Conservation (phyloP, 306 rosid genomes). For the Gillenia trifoliata region DNA sequence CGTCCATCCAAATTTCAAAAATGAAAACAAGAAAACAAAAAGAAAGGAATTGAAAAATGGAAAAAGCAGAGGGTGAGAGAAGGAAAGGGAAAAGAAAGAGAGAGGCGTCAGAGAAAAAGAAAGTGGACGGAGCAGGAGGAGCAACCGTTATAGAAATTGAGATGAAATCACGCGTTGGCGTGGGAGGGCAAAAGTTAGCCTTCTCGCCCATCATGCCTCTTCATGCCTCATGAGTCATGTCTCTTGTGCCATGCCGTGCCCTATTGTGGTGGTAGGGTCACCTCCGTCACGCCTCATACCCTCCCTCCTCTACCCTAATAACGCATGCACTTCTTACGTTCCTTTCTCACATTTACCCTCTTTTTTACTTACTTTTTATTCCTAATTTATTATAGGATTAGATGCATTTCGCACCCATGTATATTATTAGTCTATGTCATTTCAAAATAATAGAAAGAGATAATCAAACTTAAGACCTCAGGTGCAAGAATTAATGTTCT, state of each 20-base stretch:
- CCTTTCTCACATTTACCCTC: neutral
- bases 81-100: neutral
- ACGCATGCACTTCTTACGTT: constrained; percentile 19
- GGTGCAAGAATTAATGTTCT: too few relatives aligned
- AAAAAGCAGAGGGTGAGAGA: neutral
- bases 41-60: neutral
- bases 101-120: constrained; percentile 23
- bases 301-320: neutral
- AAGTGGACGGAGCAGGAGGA: neutral
- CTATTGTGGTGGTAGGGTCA: constrained; percentile 36
- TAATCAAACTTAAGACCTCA: too few relatives aligned
- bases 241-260: neutral
- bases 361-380: neutral
- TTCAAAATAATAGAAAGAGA: too few relatives aligned
- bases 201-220: constrained; percentile 21
- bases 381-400: neutral
- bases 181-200: constrained; percentile 25
- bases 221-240: neutral
- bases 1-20: neutral
- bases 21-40: neutral
- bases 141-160: constrained; percentile 27
- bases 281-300: constrained; percentile 12
- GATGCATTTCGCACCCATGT: too few relatives aligned
- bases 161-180: constrained; percentile 46
- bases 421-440: too few relatives aligned